Evolutionary conservation across 2,329 filamentous ascomycete genomes (phyloP).

Genomic region (Aspergillus unguis): DNA sequence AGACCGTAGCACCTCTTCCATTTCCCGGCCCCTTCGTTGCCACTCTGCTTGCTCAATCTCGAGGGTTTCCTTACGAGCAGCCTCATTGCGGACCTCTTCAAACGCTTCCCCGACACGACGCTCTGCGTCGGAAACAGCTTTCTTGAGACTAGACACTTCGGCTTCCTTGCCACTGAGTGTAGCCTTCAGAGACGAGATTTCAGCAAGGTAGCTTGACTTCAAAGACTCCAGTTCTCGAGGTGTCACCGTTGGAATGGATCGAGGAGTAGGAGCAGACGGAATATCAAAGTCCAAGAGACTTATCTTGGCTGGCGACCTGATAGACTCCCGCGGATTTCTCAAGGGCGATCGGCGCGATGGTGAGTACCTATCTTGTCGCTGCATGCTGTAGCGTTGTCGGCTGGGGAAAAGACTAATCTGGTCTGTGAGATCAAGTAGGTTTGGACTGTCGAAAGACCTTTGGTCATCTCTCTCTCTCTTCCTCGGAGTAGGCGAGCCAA

Average conservation of each 20-base stretch:
- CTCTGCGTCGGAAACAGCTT: constrained; percentile 85
- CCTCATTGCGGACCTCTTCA: constrained; percentile 78
- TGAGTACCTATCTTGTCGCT: constrained; percentile 33
- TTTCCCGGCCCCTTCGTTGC: constrained; percentile 80
- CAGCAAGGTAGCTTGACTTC: constrained; percentile 84
- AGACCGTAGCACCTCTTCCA: constrained; percentile 74
- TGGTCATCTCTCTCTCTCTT: constrained; percentile 45
- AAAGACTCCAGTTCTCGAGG: constrained; percentile 88
- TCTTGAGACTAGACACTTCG: constrained; percentile 81
- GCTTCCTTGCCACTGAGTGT: constrained; percentile 90
- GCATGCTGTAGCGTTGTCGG: constrained; percentile 46
- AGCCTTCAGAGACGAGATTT: constrained; percentile 91
- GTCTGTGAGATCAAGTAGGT: constrained; percentile 85
- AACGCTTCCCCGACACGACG: constrained; percentile 82
- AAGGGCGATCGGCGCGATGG: constrained; percentile 45
- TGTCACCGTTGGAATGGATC: constrained; percentile 85
- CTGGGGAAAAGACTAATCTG: constrained; percentile 60
- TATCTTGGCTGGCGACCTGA: constrained; percentile 50
- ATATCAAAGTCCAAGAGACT: constrained; percentile 88
- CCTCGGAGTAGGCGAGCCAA: constrained; percentile 49
- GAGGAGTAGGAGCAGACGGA: constrained; percentile 86
- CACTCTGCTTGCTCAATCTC: constrained; percentile 74
- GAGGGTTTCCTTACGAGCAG: constrained; percentile 65
- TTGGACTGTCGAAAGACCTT: constrained; percentile 61
- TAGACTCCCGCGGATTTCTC: constrained; percentile 36